These are phyloP conservation scores for Blastocystis sp. DNA, from an alignment of 352 stramenopile species.

Conservation along the genomic window DNA sequence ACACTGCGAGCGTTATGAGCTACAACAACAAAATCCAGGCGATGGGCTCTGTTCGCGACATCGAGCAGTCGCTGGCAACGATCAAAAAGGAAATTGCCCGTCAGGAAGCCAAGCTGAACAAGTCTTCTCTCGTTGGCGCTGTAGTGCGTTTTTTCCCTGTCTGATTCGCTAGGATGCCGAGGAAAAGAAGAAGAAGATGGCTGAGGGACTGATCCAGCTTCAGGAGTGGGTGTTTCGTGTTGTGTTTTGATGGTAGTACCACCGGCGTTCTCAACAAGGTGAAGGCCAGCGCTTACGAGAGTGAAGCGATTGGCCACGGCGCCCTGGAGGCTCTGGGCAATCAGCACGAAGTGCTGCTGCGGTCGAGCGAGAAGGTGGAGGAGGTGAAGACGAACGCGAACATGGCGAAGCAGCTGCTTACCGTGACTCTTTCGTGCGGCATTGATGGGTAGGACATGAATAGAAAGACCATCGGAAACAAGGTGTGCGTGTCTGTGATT, in stretches of 20 bases:
- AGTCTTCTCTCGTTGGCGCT: conserved; percentile 42
- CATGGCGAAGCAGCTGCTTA: conserved; percentile 37
- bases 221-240: conserved; percentile 20
- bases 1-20: conserved; percentile 61
- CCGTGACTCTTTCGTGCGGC: not conserved
- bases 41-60: conserved; percentile 64
- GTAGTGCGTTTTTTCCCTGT: not conserved
- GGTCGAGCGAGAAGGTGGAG: conserved; percentile 60
- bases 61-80: conserved; percentile 57
- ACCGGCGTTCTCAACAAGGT: conserved; percentile 55
- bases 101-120: conserved; percentile 59
- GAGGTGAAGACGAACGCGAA: conserved; percentile 67
- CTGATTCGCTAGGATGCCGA: conserved; percentile 40
- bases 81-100: conserved; percentile 61
- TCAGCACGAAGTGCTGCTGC: conserved; percentile 43
- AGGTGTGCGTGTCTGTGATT: conserved; percentile 36
- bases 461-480: conserved; percentile 44
- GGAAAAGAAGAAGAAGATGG: conserved; percentile 69
- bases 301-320: conserved; percentile 52
- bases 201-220: conserved; percentile 50
- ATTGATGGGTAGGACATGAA: conserved; percentile 58
- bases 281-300: conserved; percentile 53
- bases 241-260: conserved; percentile 1
- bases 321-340: conserved; percentile 39
- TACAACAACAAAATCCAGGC: conserved; percentile 69